phyloP scores from a whole-genome alignment of 163 green algal genomes.

The Volvox carteri region DNA sequence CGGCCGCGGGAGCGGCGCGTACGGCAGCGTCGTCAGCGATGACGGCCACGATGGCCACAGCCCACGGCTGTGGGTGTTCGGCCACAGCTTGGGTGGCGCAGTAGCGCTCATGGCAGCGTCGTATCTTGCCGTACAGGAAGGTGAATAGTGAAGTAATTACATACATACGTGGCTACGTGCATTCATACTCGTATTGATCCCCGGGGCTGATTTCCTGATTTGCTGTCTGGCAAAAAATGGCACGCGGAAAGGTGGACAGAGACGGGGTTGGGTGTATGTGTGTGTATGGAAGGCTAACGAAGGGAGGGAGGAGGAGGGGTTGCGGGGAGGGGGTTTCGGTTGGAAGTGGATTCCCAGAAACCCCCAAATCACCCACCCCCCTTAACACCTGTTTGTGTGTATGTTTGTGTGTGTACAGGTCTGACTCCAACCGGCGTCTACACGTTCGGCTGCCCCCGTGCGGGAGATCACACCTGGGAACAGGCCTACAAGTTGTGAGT shows the following conservation, averaged over 20 bases:
- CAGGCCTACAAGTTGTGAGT: conserved; percentile 32
- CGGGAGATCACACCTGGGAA: conserved; percentile 8
- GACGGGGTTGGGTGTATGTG: no score
- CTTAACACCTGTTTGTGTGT: no score
- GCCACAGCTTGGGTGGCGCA: conserved; percentile 40
- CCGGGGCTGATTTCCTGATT: no score
- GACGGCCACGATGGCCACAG: background rate
- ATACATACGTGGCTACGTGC: no score
- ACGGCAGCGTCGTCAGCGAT: background rate
- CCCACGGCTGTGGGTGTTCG: conserved; percentile 41
- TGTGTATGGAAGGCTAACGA: no score
- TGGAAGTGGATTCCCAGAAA: no score
- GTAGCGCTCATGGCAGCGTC: conserved; percentile 38
- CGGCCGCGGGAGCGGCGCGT: background rate
- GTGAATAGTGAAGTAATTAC: background rate
- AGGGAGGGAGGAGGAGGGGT: no score
- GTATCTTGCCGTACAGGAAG: background rate
- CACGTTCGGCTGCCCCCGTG: conserved; percentile 40
- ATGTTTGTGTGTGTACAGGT: no score
- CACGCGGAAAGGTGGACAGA: no score
- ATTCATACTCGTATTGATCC: no score
- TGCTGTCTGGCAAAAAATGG: no score
- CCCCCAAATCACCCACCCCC: background rate
- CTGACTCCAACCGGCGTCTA: background rate
- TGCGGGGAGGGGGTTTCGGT: no score